A percentile compares a stretch with the other conserved stretches of the same genome.
Evolutionary conservation across 1,284 basidiomycete genomes (phyloP).

Genomic region (Ceratobasidium sp.): DNA sequence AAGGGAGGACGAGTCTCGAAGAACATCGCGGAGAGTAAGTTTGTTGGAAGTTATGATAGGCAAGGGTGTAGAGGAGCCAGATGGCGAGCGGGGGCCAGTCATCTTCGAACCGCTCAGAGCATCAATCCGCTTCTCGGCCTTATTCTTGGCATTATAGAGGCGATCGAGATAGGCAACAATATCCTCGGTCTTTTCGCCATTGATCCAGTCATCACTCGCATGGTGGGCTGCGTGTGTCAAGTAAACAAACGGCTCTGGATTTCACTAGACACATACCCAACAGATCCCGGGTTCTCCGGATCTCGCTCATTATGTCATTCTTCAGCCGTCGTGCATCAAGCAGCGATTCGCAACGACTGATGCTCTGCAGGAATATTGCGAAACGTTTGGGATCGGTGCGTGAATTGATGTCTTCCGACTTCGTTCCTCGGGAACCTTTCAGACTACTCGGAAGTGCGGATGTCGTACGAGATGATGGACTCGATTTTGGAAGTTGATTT

Average conservation of each 20-base stretch:
- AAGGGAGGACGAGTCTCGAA: conserved; percentile 88
- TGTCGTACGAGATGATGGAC: conserved; percentile 49
- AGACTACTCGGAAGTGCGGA: conserved; percentile 61
- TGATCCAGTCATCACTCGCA: conserved; percentile 68
- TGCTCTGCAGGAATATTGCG: conserved; percentile 89
- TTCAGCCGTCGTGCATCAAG: conserved; percentile 90
- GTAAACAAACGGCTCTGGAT: neutral
- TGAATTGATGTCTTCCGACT: conserved; percentile 76
- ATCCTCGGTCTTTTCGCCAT: no score
- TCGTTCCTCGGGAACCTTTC: conserved; percentile 54
- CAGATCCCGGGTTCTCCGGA: conserved; percentile 78
- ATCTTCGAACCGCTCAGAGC: no score
- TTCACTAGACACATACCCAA: conserved; percentile 65
- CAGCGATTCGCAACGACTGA: conserved; percentile 82
- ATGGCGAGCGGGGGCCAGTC: neutral
- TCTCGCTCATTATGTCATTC: conserved; percentile 90
- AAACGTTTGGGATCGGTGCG: conserved; percentile 85
- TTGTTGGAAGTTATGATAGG: conserved; percentile 23
- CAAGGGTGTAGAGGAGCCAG: conserved; percentile 1
- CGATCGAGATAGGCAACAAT: conserved; percentile 84
- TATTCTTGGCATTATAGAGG: conserved; percentile 87
- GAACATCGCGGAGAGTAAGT: conserved; percentile 73
- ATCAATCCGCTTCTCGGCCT: no score
- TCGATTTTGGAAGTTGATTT: conserved; percentile 64
- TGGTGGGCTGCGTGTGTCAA: conserved; percentile 70